These are phyloP conservation scores for Biscogniauxia mediterranea DNA, from an alignment of 2,329 filamentous ascomycete species.

Conservation along the genomic window DNA sequence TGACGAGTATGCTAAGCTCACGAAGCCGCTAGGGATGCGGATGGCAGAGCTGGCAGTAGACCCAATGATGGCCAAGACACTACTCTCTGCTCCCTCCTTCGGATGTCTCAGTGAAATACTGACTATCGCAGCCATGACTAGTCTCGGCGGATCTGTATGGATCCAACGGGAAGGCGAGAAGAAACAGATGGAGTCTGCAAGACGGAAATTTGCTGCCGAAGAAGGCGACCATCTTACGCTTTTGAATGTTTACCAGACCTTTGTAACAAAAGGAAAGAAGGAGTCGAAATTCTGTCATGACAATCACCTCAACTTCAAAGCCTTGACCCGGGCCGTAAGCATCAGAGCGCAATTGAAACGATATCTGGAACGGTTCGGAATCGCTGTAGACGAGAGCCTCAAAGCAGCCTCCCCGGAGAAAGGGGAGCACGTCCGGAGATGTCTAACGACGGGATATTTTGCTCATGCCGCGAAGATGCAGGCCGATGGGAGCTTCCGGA, in stretches of 20 bases:
- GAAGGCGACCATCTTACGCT: slow-evolving; percentile 93
- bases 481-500: slow-evolving; percentile 83
- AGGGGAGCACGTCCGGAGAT: slow-evolving; percentile 75
- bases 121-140: slow-evolving; percentile 92
- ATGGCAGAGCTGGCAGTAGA: slow-evolving; percentile 95
- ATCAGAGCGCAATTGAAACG: slow-evolving; percentile 83
- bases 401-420: slow-evolving; percentile 40
- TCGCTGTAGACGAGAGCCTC: slow-evolving; percentile 65
- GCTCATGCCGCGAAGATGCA: slow-evolving; percentile 93
- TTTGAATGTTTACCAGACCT: slow-evolving; percentile 89
- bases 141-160: slow-evolving; percentile 79
- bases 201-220: slow-evolving; percentile 82
- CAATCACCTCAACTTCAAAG: slow-evolving; percentile 83
- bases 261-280: slow-evolving; percentile 78
- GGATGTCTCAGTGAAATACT: slow-evolving; percentile 82
- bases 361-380: slow-evolving; percentile 81
- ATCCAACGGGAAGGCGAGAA: slow-evolving; percentile 76
- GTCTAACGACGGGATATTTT: slow-evolving; percentile 88
- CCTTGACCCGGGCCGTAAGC: slow-evolving; percentile 77
- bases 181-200: slow-evolving; percentile 69
- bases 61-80: slow-evolving; percentile 91
- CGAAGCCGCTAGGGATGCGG: slow-evolving; percentile 77
- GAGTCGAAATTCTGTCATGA: slow-evolving; percentile 85
- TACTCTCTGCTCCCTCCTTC: slow-evolving; percentile 74
- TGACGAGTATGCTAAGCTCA: slow-evolving; percentile 87